Evolutionary conservation across 805 yeast genomes (phyloP).

Genomic region (Kurtzmaniella fragi): DNA sequence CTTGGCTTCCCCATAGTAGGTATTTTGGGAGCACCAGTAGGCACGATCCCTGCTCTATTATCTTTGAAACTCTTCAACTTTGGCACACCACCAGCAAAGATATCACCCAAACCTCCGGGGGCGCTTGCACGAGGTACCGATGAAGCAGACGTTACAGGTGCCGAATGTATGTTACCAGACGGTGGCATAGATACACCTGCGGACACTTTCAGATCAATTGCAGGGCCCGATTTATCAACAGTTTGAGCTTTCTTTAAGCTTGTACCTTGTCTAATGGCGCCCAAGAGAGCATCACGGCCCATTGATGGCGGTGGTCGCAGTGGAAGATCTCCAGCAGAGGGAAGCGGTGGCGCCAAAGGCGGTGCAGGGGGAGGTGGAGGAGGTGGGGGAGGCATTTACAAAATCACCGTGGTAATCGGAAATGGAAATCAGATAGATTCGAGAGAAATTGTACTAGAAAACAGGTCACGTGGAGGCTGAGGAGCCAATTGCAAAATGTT

Average conservation of each 20-base stretch:
- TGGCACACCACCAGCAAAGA: conserved; percentile 79
- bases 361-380: conserved; percentile 19
- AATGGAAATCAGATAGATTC: background rate
- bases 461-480: conserved; percentile 17
- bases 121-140: conserved; percentile 20
- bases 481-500: conserved; percentile 5
- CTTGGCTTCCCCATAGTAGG: conserved; percentile 14
- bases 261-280: conserved; percentile 70
- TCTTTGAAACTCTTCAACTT: conserved; percentile 46
- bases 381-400: conserved; percentile 26
- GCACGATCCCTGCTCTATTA: conserved; percentile 31
- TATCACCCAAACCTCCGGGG: conserved; percentile 47
- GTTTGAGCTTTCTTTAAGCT: conserved; percentile 38
- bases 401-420: background rate
- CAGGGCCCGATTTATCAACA: conserved; percentile 47
- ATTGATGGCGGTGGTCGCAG: background rate
- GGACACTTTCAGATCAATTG: conserved; percentile 46
- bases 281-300: conserved; percentile 52
- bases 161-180: conserved; percentile 7
- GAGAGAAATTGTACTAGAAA: background rate
- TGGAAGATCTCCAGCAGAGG: conserved; percentile 18
- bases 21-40: conserved; percentile 33
- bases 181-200: conserved; percentile 25
- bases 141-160: conserved; percentile 14
- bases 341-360: conserved; percentile 12